A percentile compares a stretch with the other conserved stretches of the same genome.
Evolutionary conservation across 306 rosid genomes (phyloP).

Genomic region (Castanea crenata): DNA sequence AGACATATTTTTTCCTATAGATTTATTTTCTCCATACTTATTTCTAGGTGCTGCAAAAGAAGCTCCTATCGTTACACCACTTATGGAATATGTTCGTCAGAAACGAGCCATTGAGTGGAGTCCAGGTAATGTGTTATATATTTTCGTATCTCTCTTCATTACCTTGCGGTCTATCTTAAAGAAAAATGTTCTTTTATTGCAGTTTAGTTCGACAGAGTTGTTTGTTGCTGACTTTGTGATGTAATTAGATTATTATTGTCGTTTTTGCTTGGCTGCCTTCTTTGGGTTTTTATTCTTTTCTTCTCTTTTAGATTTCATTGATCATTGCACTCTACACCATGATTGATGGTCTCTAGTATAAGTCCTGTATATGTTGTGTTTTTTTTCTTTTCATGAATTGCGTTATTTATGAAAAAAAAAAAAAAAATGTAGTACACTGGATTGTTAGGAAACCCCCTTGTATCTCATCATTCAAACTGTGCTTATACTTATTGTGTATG

Average conservation of each 20-base stretch:
- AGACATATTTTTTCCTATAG: slow-evolving; percentile 4
- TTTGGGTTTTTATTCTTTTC: too few species aligned
- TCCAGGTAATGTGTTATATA: slow-evolving; percentile 47
- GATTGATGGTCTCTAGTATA: too few species aligned
- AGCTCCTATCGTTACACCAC: slow-evolving; percentile 70
- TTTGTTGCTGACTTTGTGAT: background rate
- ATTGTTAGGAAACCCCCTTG: too few species aligned
- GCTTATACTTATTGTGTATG: too few species aligned
- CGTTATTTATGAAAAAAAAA: too few species aligned
- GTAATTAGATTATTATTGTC: background rate
- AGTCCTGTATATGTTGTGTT: too few species aligned
- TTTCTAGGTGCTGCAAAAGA: slow-evolving; percentile 72
- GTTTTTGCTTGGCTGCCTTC: too few species aligned
- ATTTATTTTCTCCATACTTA: slow-evolving; percentile 9
- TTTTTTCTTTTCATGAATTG: too few species aligned
- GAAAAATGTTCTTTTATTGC: background rate
- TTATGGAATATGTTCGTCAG: slow-evolving; percentile 87
- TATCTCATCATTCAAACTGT: too few species aligned
- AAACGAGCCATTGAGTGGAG: slow-evolving; percentile 58
- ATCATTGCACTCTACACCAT: too few species aligned
- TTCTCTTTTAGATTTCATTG: too few species aligned
- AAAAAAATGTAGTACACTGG: too few species aligned
- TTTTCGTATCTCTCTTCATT: background rate
- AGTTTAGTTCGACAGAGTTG: background rate
- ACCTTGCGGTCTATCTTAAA: background rate